Percentiles rank a stretch among this genome's conserved stretches.
These are phyloP conservation scores for Miamiensis avidus DNA, from an alignment of 169 alveolate genomes.

Conservation along the genomic window DNA sequence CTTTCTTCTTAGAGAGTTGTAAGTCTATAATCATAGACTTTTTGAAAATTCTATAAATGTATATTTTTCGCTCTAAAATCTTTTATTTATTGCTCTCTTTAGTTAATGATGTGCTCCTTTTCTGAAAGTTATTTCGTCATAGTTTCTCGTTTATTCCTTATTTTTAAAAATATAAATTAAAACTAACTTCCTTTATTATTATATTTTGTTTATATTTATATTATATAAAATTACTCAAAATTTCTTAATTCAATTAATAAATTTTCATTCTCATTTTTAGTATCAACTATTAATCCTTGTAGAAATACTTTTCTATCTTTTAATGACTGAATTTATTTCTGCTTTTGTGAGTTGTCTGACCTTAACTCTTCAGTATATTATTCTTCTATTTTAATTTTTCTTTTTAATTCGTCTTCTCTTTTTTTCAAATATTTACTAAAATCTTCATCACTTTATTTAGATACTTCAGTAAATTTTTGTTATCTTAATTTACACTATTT, in stretches of 20 bases:
- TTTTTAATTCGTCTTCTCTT: slow-evolving; percentile 19
- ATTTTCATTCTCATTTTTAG: slow-evolving; percentile 1
- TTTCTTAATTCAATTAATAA: slow-evolving; percentile 16
- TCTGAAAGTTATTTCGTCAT: slow-evolving; percentile 31
- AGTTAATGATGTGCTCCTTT: slow-evolving; percentile 36
- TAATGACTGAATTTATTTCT: slow-evolving; percentile 22
- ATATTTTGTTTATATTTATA: too few species aligned
- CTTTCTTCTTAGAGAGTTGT: slow-evolving; percentile 44
- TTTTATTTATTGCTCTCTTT: slow-evolving; percentile 44
- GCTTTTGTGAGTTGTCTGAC: slow-evolving; percentile 19
- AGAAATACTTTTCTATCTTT: slow-evolving; percentile 21
- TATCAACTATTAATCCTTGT: background rate
- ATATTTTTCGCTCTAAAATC: slow-evolving; percentile 39
- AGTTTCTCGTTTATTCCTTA: slow-evolving; percentile 17
- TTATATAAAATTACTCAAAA: background rate
- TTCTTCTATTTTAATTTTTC: slow-evolving; percentile 13
- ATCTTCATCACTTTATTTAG: slow-evolving; percentile 31
- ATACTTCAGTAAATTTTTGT: slow-evolving; percentile 33
- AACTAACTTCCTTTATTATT: too few species aligned
- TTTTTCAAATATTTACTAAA: slow-evolving; percentile 24
- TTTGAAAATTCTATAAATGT: slow-evolving; percentile 37
- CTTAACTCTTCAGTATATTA: slow-evolving; percentile 28
- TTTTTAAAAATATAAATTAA: background rate
- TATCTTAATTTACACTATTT: slow-evolving; percentile 30
- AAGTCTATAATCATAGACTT: slow-evolving; percentile 45